Conservation (phyloP, 2,329 filamentous ascomycete genomes). For the Falciphora oryzae region DNA sequence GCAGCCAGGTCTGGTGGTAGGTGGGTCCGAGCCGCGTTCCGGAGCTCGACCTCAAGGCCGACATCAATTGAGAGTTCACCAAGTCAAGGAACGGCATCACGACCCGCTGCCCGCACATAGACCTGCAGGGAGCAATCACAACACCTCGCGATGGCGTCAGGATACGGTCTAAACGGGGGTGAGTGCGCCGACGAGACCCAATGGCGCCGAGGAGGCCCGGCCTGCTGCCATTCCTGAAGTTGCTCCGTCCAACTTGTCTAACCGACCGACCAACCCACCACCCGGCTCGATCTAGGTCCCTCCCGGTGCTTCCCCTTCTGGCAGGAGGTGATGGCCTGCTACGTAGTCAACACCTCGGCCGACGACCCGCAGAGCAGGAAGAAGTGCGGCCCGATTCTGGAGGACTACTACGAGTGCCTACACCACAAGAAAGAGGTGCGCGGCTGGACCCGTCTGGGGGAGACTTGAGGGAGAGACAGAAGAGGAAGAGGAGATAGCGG, state of each 20-base stretch:
- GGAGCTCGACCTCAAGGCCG: not conserved
- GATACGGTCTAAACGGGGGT: conserved; percentile 79
- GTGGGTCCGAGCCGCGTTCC: not conserved
- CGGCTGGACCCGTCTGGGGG: not conserved
- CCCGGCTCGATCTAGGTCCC: conserved; percentile 38
- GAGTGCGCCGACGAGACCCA: conserved; percentile 28
- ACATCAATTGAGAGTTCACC: not conserved
- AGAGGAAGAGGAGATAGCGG: conserved; percentile 4
- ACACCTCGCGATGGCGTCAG: conserved; percentile 61
- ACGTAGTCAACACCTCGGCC: conserved; percentile 83
- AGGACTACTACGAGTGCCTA: conserved; percentile 98
- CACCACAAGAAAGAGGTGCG: conserved; percentile 97
- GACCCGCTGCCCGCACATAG: conserved; percentile 4
- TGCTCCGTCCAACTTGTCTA: not conserved
- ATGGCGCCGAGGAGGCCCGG: conserved; percentile 1
- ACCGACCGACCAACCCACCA: conserved; percentile 11
- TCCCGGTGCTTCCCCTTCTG: conserved; percentile 97
- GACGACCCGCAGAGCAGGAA: conserved; percentile 76
- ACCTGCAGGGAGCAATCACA: conserved; percentile 10
- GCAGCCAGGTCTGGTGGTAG: not conserved
- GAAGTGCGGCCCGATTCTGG: conserved; percentile 78
- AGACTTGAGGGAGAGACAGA: no score
- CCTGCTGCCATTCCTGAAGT: not conserved
- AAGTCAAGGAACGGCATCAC: not conserved
- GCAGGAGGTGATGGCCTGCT: conserved; percentile 98